These are phyloP conservation scores for Epichloe glyceriae DNA, from an alignment of 2,329 filamentous ascomycete genomes.

Conservation along the genomic window DNA sequence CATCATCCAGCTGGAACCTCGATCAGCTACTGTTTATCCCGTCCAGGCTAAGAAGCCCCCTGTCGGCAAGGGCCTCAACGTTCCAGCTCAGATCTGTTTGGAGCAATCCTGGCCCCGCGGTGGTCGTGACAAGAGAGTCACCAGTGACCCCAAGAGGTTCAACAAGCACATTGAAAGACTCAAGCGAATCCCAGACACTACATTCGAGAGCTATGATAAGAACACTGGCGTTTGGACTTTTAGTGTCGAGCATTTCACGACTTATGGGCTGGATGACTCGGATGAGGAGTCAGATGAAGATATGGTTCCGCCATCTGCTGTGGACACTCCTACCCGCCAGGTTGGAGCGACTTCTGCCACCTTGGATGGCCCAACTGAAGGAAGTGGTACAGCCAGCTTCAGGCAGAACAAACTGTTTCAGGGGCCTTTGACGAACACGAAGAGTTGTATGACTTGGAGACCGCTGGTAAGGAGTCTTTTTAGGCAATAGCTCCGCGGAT, in stretches of 20 bases:
- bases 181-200: conserved; percentile 65
- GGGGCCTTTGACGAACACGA: conserved; percentile 60
- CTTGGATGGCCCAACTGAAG: conserved; percentile 17
- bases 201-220: conserved; percentile 67
- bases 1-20: conserved; percentile 63
- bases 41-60: conserved; percentile 65
- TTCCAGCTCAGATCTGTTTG: conserved; percentile 75
- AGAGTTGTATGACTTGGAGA: conserved; percentile 41
- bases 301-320: conserved; percentile 7
- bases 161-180: conserved; percentile 76
- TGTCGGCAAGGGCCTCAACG: conserved; percentile 78
- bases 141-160: conserved; percentile 48
- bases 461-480: conserved; percentile 60
- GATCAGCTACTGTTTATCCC: conserved; percentile 80
- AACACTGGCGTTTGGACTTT: conserved; percentile 83
- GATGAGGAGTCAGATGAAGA: conserved; percentile 56
- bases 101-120: conserved; percentile 84
- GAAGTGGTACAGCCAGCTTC: conserved; percentile 48
- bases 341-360: conserved; percentile 15
- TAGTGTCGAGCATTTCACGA: conserved; percentile 90
- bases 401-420: conserved; percentile 46
- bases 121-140: conserved; percentile 40
- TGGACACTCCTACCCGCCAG: neutral
- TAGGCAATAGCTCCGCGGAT: conserved; percentile 83
- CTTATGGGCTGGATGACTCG: conserved; percentile 75